These are phyloP conservation scores for Carex arenaria DNA, from an alignment of 202 grass and related monocot genomes.

Conservation along the genomic window DNA sequence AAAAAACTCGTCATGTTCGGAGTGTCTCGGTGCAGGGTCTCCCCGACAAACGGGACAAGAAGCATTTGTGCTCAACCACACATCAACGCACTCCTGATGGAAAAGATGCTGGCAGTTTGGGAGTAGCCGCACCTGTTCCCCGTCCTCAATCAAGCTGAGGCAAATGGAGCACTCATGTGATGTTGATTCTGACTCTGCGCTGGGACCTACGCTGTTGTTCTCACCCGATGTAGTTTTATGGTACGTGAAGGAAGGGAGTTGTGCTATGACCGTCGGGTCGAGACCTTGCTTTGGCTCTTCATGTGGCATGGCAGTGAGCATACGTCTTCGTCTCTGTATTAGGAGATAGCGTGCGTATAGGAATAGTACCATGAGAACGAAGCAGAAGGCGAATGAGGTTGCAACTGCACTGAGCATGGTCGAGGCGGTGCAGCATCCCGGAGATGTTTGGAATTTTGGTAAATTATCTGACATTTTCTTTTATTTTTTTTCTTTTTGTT, in stretches of 20 bases:
- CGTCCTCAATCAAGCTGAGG: slow-evolving; percentile 40
- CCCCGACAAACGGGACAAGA: slow-evolving; percentile 66
- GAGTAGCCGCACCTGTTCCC: slow-evolving; percentile 47
- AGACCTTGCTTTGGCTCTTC: slow-evolving; percentile 32
- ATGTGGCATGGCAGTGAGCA: not conserved
- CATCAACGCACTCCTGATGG: slow-evolving; percentile 53
- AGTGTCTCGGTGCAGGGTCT: slow-evolving; percentile 27
- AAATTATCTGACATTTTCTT: slow-evolving; percentile 8
- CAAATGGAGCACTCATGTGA: slow-evolving; percentile 56
- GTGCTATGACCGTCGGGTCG: slow-evolving; percentile 46
- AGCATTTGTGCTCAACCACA: slow-evolving; percentile 48
- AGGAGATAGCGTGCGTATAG: slow-evolving; percentile 30
- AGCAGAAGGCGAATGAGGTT: slow-evolving; percentile 31
- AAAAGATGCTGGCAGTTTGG: slow-evolving; percentile 53
- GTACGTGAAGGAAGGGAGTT: slow-evolving; percentile 56
- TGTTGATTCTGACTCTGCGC: not conserved
- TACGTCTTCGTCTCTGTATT: not conserved
- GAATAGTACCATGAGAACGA: slow-evolving; percentile 41
- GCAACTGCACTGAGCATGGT: slow-evolving; percentile 28
- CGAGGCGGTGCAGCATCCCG: slow-evolving; percentile 31
- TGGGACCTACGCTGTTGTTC: not conserved
- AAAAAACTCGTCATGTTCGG: not conserved
- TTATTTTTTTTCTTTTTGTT: not conserved
- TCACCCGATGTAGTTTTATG: not conserved
- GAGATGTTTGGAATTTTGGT: not conserved